Evolutionary conservation across 768 basidiomycete genomes (phyloP).

Genomic region (Tulasnella sp.): DNA sequence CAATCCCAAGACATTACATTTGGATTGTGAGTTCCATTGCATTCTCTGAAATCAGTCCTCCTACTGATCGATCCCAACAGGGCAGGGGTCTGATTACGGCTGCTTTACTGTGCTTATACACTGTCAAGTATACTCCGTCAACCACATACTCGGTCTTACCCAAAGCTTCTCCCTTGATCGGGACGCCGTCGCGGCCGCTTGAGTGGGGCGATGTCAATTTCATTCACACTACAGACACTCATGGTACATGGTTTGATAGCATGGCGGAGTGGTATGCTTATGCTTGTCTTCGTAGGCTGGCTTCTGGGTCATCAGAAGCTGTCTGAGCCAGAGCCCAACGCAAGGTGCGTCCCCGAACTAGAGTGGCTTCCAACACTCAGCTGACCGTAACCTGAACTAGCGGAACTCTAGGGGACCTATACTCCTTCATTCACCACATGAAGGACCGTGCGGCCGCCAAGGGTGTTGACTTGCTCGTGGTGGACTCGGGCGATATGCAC

Average conservation of each 20-base stretch:
- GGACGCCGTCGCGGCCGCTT: constrained; percentile 50
- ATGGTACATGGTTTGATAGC: constrained; percentile 28
- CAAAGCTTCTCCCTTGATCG: neutral
- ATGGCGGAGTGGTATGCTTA: constrained; percentile 11
- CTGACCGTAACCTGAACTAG: constrained; percentile 19
- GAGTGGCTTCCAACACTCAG: neutral
- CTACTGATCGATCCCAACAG: neutral
- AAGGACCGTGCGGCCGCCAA: constrained; percentile 59
- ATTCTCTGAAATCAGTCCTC: neutral
- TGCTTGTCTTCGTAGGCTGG: constrained; percentile 33
- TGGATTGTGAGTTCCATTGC: neutral
- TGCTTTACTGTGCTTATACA: neutral
- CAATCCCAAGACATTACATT: neutral
- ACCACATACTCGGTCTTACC: neutral
- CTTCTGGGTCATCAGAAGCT: constrained; percentile 73
- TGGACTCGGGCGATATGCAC: constrained; percentile 66
- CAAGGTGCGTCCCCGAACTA: constrained; percentile 32
- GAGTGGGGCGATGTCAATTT: constrained; percentile 87
- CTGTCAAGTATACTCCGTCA: neutral
- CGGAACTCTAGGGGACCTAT: constrained; percentile 69
- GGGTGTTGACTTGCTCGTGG: constrained; percentile 71
- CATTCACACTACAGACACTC: constrained; percentile 75
- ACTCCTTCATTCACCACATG: constrained; percentile 78
- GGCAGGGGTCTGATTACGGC: neutral
- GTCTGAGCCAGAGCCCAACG: constrained; percentile 64